These are phyloP conservation scores for Pezizomycotina sp. DNA, from an alignment of 2,329 filamentous ascomycete genomes.

Conservation along the genomic window DNA sequence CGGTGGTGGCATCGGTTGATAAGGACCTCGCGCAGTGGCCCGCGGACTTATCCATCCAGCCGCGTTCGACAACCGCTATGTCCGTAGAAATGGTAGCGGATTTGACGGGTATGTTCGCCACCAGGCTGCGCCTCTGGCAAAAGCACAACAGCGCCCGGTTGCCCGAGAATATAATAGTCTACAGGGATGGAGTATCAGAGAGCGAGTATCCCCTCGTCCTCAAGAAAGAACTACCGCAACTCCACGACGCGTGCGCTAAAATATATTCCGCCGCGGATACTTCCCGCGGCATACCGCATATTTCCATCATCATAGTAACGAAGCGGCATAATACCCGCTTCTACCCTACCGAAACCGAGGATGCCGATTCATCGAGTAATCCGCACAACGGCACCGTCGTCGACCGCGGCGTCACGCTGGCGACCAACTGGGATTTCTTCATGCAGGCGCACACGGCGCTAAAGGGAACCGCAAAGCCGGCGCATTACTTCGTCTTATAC, in stretches of 20 bases:
- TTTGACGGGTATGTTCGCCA: slow-evolving; percentile 36
- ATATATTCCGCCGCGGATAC: slow-evolving; percentile 28
- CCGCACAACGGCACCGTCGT: slow-evolving; percentile 63
- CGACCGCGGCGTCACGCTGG: slow-evolving; percentile 65
- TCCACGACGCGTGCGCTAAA: slow-evolving; percentile 44
- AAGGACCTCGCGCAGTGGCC: slow-evolving; percentile 59
- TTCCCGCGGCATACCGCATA: slow-evolving; percentile 38
- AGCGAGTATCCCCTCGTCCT: slow-evolving; percentile 59
- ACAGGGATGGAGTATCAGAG: slow-evolving; percentile 79
- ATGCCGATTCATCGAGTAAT: slow-evolving; percentile 41
- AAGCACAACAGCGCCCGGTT: slow-evolving; percentile 38
- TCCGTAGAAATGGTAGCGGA: slow-evolving; percentile 59
- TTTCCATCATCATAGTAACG: slow-evolving; percentile 64
- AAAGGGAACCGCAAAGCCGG: slow-evolving; percentile 67
- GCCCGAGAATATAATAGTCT: slow-evolving; percentile 65
- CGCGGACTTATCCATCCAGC: no score
- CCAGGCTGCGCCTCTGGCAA: slow-evolving; percentile 50
- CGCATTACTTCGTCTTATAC: slow-evolving; percentile 56
- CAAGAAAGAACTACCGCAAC: slow-evolving; percentile 47
- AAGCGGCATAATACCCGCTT: slow-evolving; percentile 85
- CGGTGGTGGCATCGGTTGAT: slow-evolving; percentile 63
- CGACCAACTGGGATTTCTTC: slow-evolving; percentile 69
- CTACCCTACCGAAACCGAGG: slow-evolving; percentile 46
- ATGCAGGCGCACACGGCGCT: slow-evolving; percentile 65
- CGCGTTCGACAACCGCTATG: no score